Percentiles rank a stretch among this genome's conserved stretches.
phyloP scores from a whole-genome alignment of 164 flowering plant species.

The Vitis rotundifolia region DNA sequence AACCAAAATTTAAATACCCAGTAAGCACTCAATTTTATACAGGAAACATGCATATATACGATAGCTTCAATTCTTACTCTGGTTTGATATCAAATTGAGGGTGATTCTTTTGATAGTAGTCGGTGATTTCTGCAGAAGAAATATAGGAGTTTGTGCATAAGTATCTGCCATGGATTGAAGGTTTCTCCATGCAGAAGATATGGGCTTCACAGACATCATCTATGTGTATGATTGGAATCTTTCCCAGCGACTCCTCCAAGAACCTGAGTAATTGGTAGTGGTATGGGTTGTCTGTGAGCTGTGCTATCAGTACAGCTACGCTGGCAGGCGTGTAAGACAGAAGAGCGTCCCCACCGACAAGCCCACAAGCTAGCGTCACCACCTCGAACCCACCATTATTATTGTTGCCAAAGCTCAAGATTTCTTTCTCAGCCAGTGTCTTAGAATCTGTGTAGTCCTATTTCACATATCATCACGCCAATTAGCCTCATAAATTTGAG shows the following conservation, averaged over 20 bases:
- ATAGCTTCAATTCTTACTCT: constrained; percentile 8
- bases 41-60: no score
- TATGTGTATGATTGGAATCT: constrained; percentile 48
- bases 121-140: constrained; percentile 21
- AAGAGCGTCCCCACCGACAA: constrained; percentile 52
- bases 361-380: constrained; percentile 41
- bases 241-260: constrained; percentile 37
- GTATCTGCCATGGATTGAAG: constrained; percentile 34
- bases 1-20: not conserved
- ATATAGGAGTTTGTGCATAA: constrained; percentile 23
- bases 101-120: constrained; percentile 10
- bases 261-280: constrained; percentile 7
- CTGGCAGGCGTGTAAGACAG: constrained; percentile 20
- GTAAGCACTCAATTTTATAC: not conserved
- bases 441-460: constrained; percentile 44
- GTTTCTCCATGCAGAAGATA: constrained; percentile 46
- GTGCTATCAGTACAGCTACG: constrained; percentile 15
- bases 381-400: constrained; percentile 26
- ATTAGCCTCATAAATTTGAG: no score
- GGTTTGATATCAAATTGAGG: constrained; percentile 11
- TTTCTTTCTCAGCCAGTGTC: constrained; percentile 41
- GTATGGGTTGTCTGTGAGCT: not conserved
- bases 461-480: not conserved
- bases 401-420: constrained; percentile 23
- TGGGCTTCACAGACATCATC: constrained; percentile 56